phyloP scores from a whole-genome alignment of 257 asterid species.

The Nicotiana knightiana region DNA sequence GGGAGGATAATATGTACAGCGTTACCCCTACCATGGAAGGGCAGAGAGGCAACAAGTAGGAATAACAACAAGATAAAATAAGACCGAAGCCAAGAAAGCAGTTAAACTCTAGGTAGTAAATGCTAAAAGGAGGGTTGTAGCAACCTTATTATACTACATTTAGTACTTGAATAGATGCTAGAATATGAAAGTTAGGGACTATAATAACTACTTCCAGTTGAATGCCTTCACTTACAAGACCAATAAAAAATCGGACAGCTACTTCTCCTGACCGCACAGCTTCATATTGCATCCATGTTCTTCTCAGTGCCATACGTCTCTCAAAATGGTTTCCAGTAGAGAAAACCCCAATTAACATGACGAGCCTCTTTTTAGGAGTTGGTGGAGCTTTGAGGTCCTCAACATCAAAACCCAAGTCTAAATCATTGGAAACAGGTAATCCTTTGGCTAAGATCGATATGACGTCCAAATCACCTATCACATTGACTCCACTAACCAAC shows the following conservation, averaged over 20 bases:
- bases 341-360: constrained; percentile 73
- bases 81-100: too few relatives aligned
- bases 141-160: neutral
- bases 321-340: constrained; percentile 90
- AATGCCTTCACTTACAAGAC: constrained; percentile 72
- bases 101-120: neutral
- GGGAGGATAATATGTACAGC: too few relatives aligned
- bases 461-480: constrained; percentile 61
- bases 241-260: constrained; percentile 88
- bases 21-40: too few relatives aligned
- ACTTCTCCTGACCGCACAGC: constrained; percentile 71
- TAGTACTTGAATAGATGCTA: neutral
- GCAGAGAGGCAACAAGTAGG: too few relatives aligned
- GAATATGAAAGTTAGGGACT: neutral
- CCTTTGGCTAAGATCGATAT: constrained; percentile 79
- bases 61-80: too few relatives aligned
- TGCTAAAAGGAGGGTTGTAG: neutral
- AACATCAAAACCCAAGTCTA: constrained; percentile 49
- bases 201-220: constrained; percentile 10
- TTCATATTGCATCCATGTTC: constrained; percentile 94
- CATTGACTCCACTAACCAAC: constrained; percentile 63
- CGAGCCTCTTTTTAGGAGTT: constrained; percentile 42
- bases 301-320: constrained; percentile 91
- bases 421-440: constrained; percentile 64
- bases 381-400: constrained; percentile 59